A percentile compares a stretch with the other conserved stretches of the same genome.
These are phyloP conservation scores for Mycena floridula DNA, from an alignment of 768 basidiomycete genomes.

Conservation along the genomic window DNA sequence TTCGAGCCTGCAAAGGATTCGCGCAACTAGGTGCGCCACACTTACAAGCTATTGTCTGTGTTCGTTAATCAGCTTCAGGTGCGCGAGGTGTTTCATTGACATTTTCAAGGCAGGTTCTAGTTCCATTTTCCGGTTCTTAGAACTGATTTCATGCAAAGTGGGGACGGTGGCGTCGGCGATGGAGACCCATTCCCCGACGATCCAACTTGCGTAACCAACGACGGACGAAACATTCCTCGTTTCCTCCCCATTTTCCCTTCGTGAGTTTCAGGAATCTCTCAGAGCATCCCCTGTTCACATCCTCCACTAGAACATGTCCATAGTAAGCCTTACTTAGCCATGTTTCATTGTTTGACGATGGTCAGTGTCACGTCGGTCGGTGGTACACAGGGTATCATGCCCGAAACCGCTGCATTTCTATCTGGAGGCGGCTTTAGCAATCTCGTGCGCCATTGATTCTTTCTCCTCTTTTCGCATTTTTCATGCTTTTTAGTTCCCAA, in stretches of 20 bases:
- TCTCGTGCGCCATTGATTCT: constrained; percentile 37
- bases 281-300: not conserved
- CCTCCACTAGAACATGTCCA: constrained; percentile 31
- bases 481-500: constrained; percentile 46
- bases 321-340: constrained; percentile 29
- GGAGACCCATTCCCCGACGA: constrained; percentile 19
- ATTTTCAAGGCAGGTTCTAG: too few relatives aligned
- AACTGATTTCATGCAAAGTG: too few relatives aligned
- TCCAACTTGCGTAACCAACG: constrained; percentile 52
- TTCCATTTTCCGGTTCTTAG: too few relatives aligned
- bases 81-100: constrained; percentile 59
- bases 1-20: not conserved
- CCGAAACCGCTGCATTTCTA: constrained; percentile 54
- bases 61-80: too few relatives aligned
- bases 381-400: constrained; percentile 51
- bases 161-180: constrained; percentile 60
- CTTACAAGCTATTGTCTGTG: too few relatives aligned
- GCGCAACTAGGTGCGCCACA: not conserved
- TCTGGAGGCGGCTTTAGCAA: constrained; percentile 76
- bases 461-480: not conserved
- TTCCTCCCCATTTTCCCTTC: constrained; percentile 64
- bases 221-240: constrained; percentile 46
- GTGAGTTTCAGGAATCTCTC: not conserved
- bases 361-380: constrained; percentile 59
- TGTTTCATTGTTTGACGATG: not conserved